Evolutionary conservation across 2,329 filamentous ascomycete genomes (phyloP).

Genomic region (Sclerotinia sclerotiorum): DNA sequence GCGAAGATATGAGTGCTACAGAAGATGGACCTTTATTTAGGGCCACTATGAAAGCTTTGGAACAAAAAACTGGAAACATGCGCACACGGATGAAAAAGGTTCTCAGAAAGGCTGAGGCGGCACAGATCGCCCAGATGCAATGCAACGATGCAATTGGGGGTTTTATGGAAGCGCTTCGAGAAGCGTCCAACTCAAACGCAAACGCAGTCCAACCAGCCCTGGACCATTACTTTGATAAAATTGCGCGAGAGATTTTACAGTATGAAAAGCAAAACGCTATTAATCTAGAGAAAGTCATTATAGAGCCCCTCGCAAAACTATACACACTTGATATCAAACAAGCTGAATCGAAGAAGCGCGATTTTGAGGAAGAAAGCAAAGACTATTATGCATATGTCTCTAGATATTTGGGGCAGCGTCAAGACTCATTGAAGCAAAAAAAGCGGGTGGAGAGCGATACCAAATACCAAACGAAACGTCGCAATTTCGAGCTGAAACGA

Average conservation of each 20-base stretch:
- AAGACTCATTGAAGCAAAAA: conserved; percentile 96
- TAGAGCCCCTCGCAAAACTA: conserved; percentile 87
- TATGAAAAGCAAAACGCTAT: conserved; percentile 83
- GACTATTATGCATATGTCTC: conserved; percentile 97
- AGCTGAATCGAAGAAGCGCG: conserved; percentile 92
- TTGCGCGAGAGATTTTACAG: conserved; percentile 81
- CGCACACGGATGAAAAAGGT: conserved; percentile 93
- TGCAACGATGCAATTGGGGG: conserved; percentile 82
- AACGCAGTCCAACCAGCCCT: conserved; percentile 96
- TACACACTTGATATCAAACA: conserved; percentile 98
- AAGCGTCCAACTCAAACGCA: conserved; percentile 86
- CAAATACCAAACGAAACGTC: conserved; percentile 91
- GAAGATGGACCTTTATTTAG: conserved; percentile 96
- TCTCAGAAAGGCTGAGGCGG: conserved; percentile 88
- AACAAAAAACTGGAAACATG: conserved; percentile 96
- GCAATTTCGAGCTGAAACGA: conserved; percentile 93
- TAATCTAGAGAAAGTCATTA: conserved; percentile 89
- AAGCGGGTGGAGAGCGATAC: conserved; percentile 92
- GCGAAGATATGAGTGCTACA: conserved; percentile 78
- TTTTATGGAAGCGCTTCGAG: conserved; percentile 83
- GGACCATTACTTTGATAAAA: conserved; percentile 98
- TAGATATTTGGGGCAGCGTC: conserved; percentile 91
- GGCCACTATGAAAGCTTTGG: conserved; percentile 92
- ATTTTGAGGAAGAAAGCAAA: conserved; percentile 98
- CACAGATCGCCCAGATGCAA: conserved; percentile 72